Base-by-base conservation (phyloP, 192 early-diverging fungal species). In the Backusella sp. region DNA sequence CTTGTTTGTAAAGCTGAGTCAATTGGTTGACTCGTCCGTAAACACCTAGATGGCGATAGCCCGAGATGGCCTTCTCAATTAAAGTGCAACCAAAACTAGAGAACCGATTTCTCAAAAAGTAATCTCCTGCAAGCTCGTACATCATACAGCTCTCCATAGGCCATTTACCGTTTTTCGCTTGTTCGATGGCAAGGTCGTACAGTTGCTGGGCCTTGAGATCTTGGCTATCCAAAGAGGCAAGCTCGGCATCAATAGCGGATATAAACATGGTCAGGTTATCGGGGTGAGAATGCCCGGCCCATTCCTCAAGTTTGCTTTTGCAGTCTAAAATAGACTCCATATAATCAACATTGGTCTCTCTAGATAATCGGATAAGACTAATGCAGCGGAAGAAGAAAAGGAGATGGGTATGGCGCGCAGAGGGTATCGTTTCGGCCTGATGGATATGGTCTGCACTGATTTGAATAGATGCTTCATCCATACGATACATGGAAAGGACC, bases 61-160 rank as follows among this genome's bases (percentile, higher is more conserved):
- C 74, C 15, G 39, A 21, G 3, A 78, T 44, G 1, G 77, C 71
- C 41, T 79, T 78, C 34, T 78, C 74, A 53, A 82, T 35, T 21
- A 82, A 46, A 19, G 62, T 26, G 15, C 17, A 42, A 4, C 49
- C 77, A 28, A 82, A 65, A 14, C 46, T 71, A 3, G n/a, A 23
- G 14, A 70, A 70, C 8, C 65, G 71, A n/a, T 56, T 65, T 34
- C 81, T 69, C 17, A 76, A 23, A 65, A 79, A 78, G 19, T 79
- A 76, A 44, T 75, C 76, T 30, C 81, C 81, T 26, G 70, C 39
- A 9, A 76, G 68, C 44, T 82, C 81, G 30, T 82, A 76, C n/a
- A 79, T 49, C 32, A 76, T 30, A 12, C 41, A 46, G 7, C 52
- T 73, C 46, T 79, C 77, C n/a, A 73, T 36, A 0, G 30, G 36